A percentile compares a stretch with the other conserved stretches of the same genome.
These are phyloP conservation scores for Xylariaceae sp. DNA, from an alignment of 2,329 filamentous ascomycete species.

Conservation along the genomic window DNA sequence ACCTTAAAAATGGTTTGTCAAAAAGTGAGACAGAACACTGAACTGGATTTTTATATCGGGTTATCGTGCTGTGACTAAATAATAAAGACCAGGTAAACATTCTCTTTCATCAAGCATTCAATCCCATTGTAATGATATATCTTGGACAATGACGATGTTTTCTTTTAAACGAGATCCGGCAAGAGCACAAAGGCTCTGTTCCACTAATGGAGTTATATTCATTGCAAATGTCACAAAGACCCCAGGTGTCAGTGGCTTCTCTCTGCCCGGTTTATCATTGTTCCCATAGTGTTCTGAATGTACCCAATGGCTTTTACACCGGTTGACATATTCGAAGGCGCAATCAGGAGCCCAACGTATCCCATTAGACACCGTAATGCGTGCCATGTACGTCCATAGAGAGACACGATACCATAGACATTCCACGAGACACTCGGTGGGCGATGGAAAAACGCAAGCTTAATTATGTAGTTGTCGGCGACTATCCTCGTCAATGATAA, in stretches of 20 bases:
- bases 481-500: conserved; percentile 7
- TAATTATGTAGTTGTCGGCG: neutral
- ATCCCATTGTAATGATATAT: neutral
- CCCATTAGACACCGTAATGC: neutral
- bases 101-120: neutral
- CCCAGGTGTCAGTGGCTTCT: no score
- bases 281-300: no score
- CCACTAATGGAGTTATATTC: neutral
- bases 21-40: neutral
- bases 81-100: neutral
- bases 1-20: no score
- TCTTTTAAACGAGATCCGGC: neutral
- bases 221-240: no score
- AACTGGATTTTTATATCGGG: neutral
- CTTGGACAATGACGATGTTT: neutral
- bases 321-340: neutral
- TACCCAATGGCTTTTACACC: no score
- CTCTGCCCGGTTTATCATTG: no score
- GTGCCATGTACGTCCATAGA: neutral
- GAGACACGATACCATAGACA: neutral
- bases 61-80: no score
- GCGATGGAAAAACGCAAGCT: neutral
- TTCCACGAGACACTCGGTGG: neutral
- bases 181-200: neutral
- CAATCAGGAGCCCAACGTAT: neutral